phyloP scores from a whole-genome alignment of 345 rosid species.

The Eucalyptus regnans region DNA sequence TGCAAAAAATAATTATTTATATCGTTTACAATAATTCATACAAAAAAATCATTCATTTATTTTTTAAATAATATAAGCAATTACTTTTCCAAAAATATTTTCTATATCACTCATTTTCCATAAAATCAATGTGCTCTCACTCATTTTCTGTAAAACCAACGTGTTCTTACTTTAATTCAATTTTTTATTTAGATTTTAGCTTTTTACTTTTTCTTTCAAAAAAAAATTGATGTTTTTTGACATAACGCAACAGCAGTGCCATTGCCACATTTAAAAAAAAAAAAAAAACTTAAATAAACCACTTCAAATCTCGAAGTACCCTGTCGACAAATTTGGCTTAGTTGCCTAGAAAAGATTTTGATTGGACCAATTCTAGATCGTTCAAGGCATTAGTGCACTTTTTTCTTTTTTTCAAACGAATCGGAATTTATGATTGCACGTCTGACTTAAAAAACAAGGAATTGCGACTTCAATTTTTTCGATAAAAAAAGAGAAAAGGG shows the following conservation, averaged over 20 bases:
- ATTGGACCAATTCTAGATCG: neutral
- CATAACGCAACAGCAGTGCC: too few species aligned
- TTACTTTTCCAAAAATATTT: too few species aligned
- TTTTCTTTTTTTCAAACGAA: neutral
- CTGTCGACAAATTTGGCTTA: neutral
- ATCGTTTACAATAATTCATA: too few species aligned
- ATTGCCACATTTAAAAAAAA: neutral
- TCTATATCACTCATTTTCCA: too few species aligned
- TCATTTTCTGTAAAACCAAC: neutral
- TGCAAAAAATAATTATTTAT: too few species aligned
- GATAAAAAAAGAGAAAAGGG: fast-evolving
- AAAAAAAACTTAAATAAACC: too few species aligned
- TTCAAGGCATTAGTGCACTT: neutral
- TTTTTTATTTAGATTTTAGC: neutral
- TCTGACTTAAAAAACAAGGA: neutral
- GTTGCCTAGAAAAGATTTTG: neutral
- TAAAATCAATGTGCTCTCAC: neutral
- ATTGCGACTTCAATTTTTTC: neutral
- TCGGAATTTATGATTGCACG: neutral
- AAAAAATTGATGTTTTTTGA: neutral
- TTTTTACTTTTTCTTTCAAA: neutral
- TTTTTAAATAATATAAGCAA: too few species aligned
- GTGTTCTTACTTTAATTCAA: neutral
- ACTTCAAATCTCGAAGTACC: neutral
- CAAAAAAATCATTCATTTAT: too few species aligned